Conservation (phyloP, 1,284 basidiomycete genomes). For the Sphagnurus paluster region DNA sequence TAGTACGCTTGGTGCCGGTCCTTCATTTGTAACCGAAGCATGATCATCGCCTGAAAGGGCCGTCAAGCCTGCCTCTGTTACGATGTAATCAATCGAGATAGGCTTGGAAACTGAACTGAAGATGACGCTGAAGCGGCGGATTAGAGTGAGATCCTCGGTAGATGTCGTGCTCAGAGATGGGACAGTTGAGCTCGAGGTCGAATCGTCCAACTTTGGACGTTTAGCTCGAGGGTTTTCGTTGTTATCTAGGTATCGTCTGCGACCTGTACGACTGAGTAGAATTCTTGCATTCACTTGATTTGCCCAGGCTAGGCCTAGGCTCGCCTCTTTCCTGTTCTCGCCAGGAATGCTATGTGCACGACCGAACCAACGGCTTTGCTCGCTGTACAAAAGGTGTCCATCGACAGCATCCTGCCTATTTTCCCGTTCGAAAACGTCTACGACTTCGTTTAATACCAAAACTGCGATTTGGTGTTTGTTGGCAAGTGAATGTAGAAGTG, state of each 20-base stretch:
- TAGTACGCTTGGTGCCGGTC: conserved; percentile 2
- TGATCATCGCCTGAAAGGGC: conserved; percentile 22
- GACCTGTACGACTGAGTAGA: conserved; percentile 76
- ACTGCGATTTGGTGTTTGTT: conserved; percentile 65
- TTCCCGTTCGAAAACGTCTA: conserved; percentile 63
- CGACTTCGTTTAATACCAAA: conserved; percentile 84
- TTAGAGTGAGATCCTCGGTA: conserved; percentile 41
- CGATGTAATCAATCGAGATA: conserved; percentile 69
- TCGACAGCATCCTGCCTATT: conserved; percentile 21
- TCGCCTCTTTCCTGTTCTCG: conserved; percentile 73
- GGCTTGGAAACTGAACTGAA: conserved; percentile 69
- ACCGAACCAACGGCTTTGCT: conserved; percentile 78
- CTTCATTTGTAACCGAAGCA: conserved; percentile 1
- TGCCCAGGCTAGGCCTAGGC: conserved; percentile 87
- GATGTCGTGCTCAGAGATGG: conserved; percentile 3
- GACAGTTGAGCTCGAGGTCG: background rate
- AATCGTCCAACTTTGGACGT: conserved; percentile 20
- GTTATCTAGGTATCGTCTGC: conserved; percentile 57
- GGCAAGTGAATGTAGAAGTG: conserved; percentile 69
- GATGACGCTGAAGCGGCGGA: conserved; percentile 69
- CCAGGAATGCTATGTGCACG: conserved; percentile 56
- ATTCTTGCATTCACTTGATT: conserved; percentile 85
- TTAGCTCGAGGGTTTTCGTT: conserved; percentile 32
- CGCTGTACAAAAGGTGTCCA: conserved; percentile 59
- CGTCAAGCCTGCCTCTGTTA: conserved; percentile 60